Base-by-base conservation (phyloP, 129 eudicot species). In the Silybum marianum region DNA sequence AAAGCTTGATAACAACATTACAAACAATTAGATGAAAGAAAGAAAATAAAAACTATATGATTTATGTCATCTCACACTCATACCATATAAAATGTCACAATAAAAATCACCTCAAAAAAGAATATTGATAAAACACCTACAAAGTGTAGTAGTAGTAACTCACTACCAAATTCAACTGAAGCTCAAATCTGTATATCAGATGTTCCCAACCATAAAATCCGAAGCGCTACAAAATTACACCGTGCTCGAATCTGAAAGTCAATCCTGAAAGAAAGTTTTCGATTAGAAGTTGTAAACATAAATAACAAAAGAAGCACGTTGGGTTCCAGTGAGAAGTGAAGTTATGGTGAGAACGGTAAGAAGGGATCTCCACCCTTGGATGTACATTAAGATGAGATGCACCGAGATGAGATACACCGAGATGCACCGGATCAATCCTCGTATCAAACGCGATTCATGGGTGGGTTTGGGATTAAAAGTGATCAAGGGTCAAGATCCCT, bases 1-100 rank as follows among this genome's bases (percentile, higher is more conserved):
- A 34, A 71, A 34, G 9, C 28, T 46, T 7, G 51, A 71, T 39
- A 34, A 71, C 26, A 69, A 3, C 77, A 79, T 72, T 71, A 51
- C 62, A 80, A 32, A 51, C 40, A 80, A 22, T 79, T 12, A 51
- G 65, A 78, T 66, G 65, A 39, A 34, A 18, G 22, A 72, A 79
- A 32, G 36, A 32, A 32, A 32, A 32, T 32, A 32, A 51, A 51
- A 34, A 71, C 77, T 71, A 80, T 71, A 71, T 80, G 83, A 71
- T 48, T n/a, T 44, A 46, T 48, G 46, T 70, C 74, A 18, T 62
- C 69, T 62, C 68, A 69, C 25, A 44, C 82, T 69, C 58, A 79
- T 79, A 70, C 73, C 72, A 4, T 79, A 78, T 40, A 46, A 68
- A 26, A 78, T 80, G 80, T 34, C 60, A 54, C 83, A 54, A 58